Evolutionary conservation across 306 rosid genomes (phyloP), one percentile per base, ranked within the genome.

Genomic region (Rosa rugosa): DNA sequence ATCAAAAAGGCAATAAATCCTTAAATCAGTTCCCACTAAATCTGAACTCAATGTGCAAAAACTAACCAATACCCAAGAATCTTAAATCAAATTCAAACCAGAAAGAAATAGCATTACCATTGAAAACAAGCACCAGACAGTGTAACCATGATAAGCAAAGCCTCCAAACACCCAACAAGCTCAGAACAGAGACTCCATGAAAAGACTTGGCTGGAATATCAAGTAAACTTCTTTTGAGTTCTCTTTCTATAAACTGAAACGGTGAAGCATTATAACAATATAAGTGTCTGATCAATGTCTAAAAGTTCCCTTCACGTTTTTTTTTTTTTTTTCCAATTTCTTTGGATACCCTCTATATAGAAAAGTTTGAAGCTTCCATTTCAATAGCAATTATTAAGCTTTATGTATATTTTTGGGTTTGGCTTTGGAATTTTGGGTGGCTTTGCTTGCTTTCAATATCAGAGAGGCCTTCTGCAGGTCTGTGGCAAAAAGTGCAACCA

Each of bases 401-500:
- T 60, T 45, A 22, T 62, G 7, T 17, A 3, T 44, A 23, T 60
- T 11, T 42, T 62, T 13, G 34, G 25, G 5, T 44, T 75, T 66
- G 50, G 14, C 51, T 51, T 72, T 56, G 34, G 4, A 0, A 66
- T 38, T 20, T 36, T 53, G 45, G 67, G 36, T 73, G 64, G 54
- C 12, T 22, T 74, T 41, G 54, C 53, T 22, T 22, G 51, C 17
- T n/a, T 40, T 41, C 40, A 13, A 73, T 54, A 53, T 20, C 17
- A 22, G 65, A 27, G 23, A 16, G 36, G 40, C 23, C 51, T 36
- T 14, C 14, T 80, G 82, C 84, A 82, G 60, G 85, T 82, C 81
- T 86, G 79, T 74, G 91, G 90, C 67, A n/a, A 84, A 87, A 81
- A 86, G 89, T 84, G 83, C 80, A 72, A 79, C 89, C 87, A 86